These are phyloP conservation scores for Metschnikowia shivogae DNA, from an alignment of 805 yeast species.

Conservation along the genomic window DNA sequence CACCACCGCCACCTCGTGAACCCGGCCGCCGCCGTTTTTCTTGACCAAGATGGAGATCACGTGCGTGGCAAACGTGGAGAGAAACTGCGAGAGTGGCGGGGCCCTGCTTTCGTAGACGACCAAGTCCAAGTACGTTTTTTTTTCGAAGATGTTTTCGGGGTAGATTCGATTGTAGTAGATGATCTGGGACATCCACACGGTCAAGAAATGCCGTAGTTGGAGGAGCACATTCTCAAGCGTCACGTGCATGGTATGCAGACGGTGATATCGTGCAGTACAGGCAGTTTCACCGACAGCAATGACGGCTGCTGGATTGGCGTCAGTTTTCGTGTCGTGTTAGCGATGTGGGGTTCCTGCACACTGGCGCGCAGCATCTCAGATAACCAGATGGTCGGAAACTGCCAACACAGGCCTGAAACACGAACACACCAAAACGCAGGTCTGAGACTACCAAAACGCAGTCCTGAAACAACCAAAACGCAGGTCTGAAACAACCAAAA, in stretches of 20 bases:
- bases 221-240: slow-evolving; percentile 28
- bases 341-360: too few species aligned
- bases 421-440: too few species aligned
- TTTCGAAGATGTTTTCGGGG: slow-evolving; percentile 46
- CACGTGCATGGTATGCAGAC: slow-evolving; percentile 9
- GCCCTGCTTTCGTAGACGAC: slow-evolving; percentile 42
- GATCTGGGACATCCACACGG: slow-evolving; percentile 50
- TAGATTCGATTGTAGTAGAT: slow-evolving; percentile 52
- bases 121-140: slow-evolving; percentile 39
- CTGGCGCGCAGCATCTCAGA: too few species aligned
- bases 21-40: slow-evolving; percentile 23
- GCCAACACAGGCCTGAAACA: too few species aligned
- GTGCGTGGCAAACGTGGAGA: slow-evolving; percentile 33
- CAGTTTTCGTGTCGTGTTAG: too few species aligned
- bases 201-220: slow-evolving; percentile 45
- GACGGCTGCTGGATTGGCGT: too few species aligned
- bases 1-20: slow-evolving; percentile 33
- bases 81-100: slow-evolving; percentile 44
- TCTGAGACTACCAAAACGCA: too few species aligned
- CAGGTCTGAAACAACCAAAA: too few species aligned
- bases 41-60: slow-evolving; percentile 19
- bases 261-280: too few species aligned
- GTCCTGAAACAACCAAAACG: too few species aligned
- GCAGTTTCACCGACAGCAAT: too few species aligned
- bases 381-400: too few species aligned